These are phyloP conservation scores for Schizochytrium sp. DNA, from an alignment of 108 stramenopile genomes.

Conservation along the genomic window DNA sequence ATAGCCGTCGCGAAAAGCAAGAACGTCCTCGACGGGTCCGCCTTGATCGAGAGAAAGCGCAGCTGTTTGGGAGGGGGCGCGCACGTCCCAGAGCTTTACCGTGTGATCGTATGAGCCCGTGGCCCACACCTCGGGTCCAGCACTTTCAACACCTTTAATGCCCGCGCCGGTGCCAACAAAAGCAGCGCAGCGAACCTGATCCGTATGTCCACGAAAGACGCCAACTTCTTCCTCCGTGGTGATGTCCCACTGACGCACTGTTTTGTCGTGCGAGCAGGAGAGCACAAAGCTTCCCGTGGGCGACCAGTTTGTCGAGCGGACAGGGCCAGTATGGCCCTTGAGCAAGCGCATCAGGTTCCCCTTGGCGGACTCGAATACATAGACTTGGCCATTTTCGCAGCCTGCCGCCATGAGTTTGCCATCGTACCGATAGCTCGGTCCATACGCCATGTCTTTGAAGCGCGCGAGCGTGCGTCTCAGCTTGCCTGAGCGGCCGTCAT, in stretches of 20 bases:
- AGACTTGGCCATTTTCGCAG: neutral
- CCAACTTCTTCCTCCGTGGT: constrained; percentile 1
- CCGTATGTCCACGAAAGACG: neutral
- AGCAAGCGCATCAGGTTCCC: constrained; percentile 21
- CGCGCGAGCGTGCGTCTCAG: neutral
- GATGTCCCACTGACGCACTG: constrained; percentile 16
- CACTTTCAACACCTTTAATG: neutral
- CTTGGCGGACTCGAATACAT: constrained; percentile 11
- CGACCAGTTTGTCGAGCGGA: constrained; percentile 12
- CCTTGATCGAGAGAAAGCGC: neutral
- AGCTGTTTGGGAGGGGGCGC: neutral
- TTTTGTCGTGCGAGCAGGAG: constrained; percentile 23
- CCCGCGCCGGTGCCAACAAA: neutral
- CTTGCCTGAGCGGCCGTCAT: neutral
- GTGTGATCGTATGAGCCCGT: constrained; percentile 34
- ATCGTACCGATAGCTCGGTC: neutral
- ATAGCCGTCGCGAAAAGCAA: neutral
- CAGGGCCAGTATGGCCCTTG: constrained; percentile 15
- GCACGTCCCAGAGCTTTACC: constrained; percentile 26
- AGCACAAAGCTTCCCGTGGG: constrained; percentile 5
- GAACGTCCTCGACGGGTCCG: constrained; percentile 5
- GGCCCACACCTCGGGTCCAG: constrained; percentile 7
- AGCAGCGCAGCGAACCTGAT: constrained; percentile 16
- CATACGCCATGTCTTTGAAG: neutral
- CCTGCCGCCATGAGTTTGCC: constrained; percentile 15